Percentiles rank a stretch among this genome's conserved stretches.
Conservation (phyloP, 495 filamentous ascomycete species). For the Pseudoneurospora amorphoporcata region DNA sequence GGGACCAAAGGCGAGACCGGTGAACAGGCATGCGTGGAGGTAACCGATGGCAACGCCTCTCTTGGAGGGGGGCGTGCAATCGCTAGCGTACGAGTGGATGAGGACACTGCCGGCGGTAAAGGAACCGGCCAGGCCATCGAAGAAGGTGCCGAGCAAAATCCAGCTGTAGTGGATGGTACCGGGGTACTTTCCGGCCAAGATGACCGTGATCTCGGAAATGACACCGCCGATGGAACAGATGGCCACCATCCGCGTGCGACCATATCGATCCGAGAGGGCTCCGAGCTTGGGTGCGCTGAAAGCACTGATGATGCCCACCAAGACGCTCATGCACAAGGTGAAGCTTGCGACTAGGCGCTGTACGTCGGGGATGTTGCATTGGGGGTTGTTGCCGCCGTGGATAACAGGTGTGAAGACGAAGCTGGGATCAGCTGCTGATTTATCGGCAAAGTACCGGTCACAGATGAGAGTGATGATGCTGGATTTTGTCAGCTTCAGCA, state of each 20-base stretch:
- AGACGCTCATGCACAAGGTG: slow-evolving; percentile 58
- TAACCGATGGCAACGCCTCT: slow-evolving; percentile 82
- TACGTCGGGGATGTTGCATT: slow-evolving; percentile 63
- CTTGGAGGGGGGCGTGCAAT: slow-evolving; percentile 70
- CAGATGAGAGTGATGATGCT: slow-evolving; percentile 72
- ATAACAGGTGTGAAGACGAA: slow-evolving; percentile 55
- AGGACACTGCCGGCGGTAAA: slow-evolving; percentile 76
- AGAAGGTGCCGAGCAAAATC: slow-evolving; percentile 59
- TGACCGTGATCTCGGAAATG: slow-evolving; percentile 59
- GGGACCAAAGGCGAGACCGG: slow-evolving; percentile 76
- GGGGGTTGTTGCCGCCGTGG: slow-evolving; percentile 54
- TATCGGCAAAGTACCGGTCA: slow-evolving; percentile 61
- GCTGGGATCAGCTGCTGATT: slow-evolving; percentile 40
- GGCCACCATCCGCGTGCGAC: slow-evolving; percentile 61
- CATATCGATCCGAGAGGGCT: slow-evolving; percentile 78
- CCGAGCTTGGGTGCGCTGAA: slow-evolving; percentile 75
- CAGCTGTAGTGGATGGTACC: slow-evolving; percentile 59
- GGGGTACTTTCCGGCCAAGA: slow-evolving; percentile 63
- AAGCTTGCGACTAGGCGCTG: slow-evolving; percentile 69
- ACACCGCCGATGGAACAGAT: slow-evolving; percentile 58
- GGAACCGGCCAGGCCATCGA: slow-evolving; percentile 78
- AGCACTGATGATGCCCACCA: slow-evolving; percentile 60
- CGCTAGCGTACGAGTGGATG: slow-evolving; percentile 73
- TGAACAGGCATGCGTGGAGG: slow-evolving; percentile 79
- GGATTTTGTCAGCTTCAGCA: slow-evolving; percentile 1